A percentile compares a stretch with the other conserved stretches of the same genome.
phyloP scores from a whole-genome alignment of 176 grass and related monocot species.

The Oryza meyeriana region DNA sequence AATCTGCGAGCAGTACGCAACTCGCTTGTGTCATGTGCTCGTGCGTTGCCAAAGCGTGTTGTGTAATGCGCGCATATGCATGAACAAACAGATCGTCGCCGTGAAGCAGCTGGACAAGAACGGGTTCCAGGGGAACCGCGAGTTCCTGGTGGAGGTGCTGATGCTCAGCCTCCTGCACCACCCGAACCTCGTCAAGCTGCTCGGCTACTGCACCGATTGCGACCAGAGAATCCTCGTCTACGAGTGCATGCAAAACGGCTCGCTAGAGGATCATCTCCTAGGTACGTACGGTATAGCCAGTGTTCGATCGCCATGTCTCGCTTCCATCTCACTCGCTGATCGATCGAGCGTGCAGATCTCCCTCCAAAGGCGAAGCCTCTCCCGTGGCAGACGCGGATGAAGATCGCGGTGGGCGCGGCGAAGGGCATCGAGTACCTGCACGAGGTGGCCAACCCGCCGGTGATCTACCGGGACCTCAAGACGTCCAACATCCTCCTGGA shows the following conservation, averaged over 20 bases:
- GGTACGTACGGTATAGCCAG: constrained; percentile 15
- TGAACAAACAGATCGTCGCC: constrained; percentile 41
- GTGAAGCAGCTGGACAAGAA: constrained; percentile 81
- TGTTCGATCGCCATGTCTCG: too few species aligned
- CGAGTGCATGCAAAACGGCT: constrained; percentile 76
- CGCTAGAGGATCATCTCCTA: constrained; percentile 70
- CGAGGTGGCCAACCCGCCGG: constrained; percentile 80
- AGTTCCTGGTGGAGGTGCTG: constrained; percentile 87
- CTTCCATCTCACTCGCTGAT: background rate
- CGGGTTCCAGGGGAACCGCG: constrained; percentile 71
- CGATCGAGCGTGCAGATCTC: constrained; percentile 35
- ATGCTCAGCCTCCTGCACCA: constrained; percentile 86
- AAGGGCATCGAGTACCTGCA: constrained; percentile 86
- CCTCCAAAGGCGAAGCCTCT: constrained; percentile 39
- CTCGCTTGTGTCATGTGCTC: background rate
- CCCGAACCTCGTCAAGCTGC: constrained; percentile 70
- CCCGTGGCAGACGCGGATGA: constrained; percentile 75
- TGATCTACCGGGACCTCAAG: constrained; percentile 87
- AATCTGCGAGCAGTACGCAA: background rate
- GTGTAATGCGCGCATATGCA: background rate
- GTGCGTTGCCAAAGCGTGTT: background rate
- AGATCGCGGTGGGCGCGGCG: constrained; percentile 64
- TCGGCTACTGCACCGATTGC: constrained; percentile 66
- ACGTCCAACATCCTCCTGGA: constrained; percentile 84
- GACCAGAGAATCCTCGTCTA: constrained; percentile 78